Evolutionary conservation across 805 yeast species (phyloP).

Genomic region (Candida railenensis): DNA sequence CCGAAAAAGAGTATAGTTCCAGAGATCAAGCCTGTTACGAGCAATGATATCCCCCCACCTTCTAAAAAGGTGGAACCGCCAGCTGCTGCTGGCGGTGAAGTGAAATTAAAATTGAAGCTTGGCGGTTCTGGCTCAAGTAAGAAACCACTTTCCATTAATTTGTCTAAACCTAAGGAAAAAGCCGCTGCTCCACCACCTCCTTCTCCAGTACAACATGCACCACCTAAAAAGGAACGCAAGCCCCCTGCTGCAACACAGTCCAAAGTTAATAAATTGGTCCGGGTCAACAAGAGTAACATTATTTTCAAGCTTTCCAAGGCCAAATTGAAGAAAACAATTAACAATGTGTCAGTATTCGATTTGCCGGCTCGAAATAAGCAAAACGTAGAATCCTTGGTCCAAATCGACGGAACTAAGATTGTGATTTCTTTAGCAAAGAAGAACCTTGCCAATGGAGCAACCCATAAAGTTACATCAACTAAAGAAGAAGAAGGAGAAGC

Average conservation of each 20-base stretch:
- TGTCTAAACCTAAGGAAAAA: constrained; percentile 7
- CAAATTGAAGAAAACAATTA: neutral
- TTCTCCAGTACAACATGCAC: neutral
- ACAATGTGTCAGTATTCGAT: neutral
- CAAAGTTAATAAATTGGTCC: neutral
- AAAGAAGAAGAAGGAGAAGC: neutral
- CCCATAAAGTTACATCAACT: neutral
- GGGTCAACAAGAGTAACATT: neutral
- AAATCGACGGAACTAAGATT: constrained; percentile 1
- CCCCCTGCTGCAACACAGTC: constrained; percentile 1
- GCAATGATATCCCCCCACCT: neutral
- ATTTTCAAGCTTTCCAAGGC: constrained; percentile 2
- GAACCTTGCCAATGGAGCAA: neutral
- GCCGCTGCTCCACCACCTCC: neutral
- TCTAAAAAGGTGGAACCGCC: neutral
- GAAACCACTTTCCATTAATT: constrained; percentile 3
- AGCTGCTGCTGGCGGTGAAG: constrained; percentile 4
- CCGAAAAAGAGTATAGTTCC: neutral
- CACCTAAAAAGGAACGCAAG: constrained; percentile 5
- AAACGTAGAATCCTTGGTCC: neutral
- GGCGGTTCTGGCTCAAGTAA: neutral
- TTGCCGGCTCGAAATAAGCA: neutral
- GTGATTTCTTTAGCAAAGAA: neutral
- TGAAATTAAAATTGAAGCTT: constrained; percentile 7
- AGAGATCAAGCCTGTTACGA: neutral